Evolutionary conservation across 2,329 filamentous ascomycete genomes (phyloP), one percentile per base, ranked within the genome.

Genomic region (Polytolypa hystricis): DNA sequence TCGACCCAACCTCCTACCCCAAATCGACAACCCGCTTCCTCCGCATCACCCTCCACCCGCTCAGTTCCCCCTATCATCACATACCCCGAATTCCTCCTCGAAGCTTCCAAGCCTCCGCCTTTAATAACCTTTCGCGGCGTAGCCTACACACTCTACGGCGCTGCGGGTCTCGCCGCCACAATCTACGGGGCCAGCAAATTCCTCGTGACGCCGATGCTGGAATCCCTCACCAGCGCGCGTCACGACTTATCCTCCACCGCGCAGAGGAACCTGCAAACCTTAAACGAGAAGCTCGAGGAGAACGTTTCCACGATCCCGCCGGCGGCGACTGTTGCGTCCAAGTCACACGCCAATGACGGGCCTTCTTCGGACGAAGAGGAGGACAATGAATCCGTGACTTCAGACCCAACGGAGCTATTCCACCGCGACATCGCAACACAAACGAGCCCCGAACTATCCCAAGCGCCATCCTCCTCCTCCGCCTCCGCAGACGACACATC

Each of bases 31-130:
- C 19, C 42, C n/a, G 18, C 32, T 21, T 25, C 44, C 4, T 2
- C 34, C 41, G 14, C 37, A 32, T 20, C 39, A 20, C 11, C 28
- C 33, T 9, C 44, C 44, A 30, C 41, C 39, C 36, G 38, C 41
- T 29, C 43, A 43, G 55, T 70, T 16, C 69, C 74, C 12, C 75
- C 75, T 4, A 77, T 80, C 40, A 75, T 80, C 43, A 79, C 76
- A 30, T 80, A 80, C 48, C 75, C 75, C 3, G 75, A 80, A 52
- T 79, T 79, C 47, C 67, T 79, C 27, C 61, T 74, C 30, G 66
- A 75, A 42, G 62, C 73, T 7, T 61, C 67, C 43, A 73, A 74
- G 44, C 72, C 71, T 7, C 71, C 74, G 10, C 74, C 75, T 0
- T 63, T 79, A 12, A 68, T 79, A 20, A 77, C 73, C 5, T 64